phyloP scores from a whole-genome alignment of 805 yeast genomes.

The Spathaspora hagerdaliae region DNA sequence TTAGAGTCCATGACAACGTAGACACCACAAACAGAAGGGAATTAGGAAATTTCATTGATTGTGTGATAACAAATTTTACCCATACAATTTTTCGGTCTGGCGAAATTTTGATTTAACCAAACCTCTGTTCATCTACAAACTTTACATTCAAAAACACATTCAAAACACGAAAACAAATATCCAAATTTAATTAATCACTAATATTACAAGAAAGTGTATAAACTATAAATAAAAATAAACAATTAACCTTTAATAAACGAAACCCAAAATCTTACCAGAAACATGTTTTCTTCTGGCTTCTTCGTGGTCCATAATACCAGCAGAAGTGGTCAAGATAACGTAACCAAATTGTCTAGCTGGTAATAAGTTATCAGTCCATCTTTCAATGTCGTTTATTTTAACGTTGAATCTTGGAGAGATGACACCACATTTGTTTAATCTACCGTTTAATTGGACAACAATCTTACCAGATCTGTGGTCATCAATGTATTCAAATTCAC shows the following conservation, averaged over 20 bases:
- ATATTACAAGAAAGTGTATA: too few relatives aligned
- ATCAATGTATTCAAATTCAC: constrained; percentile 96
- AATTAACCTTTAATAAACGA: constrained; percentile 66
- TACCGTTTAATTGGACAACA: constrained; percentile 94
- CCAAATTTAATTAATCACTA: too few relatives aligned
- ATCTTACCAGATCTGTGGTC: constrained; percentile 99
- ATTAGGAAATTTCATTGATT: constrained; percentile 7
- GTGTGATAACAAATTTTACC: too few relatives aligned
- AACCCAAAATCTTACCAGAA: constrained; percentile 97
- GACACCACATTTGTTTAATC: constrained; percentile 98
- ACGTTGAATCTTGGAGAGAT: constrained; percentile 98
- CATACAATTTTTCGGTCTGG: too few relatives aligned
- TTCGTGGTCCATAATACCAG: constrained; percentile 99
- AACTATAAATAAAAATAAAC: too few relatives aligned
- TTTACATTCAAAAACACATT: too few relatives aligned
- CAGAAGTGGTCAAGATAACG: constrained; percentile 97
- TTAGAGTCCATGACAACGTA: constrained; percentile 46
- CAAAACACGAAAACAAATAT: too few relatives aligned
- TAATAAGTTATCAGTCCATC: constrained; percentile 96
- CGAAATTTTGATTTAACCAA: too few relatives aligned
- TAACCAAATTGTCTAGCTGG: constrained; percentile 99
- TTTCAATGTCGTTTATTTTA: constrained; percentile 91
- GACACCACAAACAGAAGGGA: constrained; percentile 24
- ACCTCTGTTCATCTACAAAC: too few relatives aligned
- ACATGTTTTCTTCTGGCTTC: constrained; percentile 99